Base-by-base conservation (phyloP, 1,284 basidiomycete species). In the Papiliotrema laurentii region DNA sequence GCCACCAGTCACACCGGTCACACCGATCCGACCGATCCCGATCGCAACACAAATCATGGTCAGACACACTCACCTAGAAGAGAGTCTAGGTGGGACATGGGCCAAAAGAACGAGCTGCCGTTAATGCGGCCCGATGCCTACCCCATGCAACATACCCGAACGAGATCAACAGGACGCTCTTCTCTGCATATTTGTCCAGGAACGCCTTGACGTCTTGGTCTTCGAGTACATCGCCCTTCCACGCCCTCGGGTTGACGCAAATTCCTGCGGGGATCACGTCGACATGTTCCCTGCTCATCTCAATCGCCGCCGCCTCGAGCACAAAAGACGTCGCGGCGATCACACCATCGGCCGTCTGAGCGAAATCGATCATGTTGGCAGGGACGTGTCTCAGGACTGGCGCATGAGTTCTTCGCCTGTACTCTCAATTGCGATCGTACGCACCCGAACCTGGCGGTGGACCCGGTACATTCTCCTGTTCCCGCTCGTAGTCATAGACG, bases 401-500 rank as follows among this genome's bases (percentile, higher is more conserved):
- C 34, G 16, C 5, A 16, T 35, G 16, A 35, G 25, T 9, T 5
- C 5, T 16, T 16, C 5, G 4, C 7, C 19, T 22, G n/a, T n/a
- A n/a, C n/a, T n/a, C n/a, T n/a, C n/a, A n/a, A n/a, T n/a, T n/a
- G n/a, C n/a, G n/a, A n/a, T n/a, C n/a, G n/a, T n/a, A n/a, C n/a
- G n/a, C n/a, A n/a, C n/a, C n/a, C n/a, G n/a, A n/a, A n/a, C n/a
- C n/a, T n/a, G n/a, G n/a, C n/a, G n/a, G n/a, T n/a, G 38, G 5
- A 9, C 6, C 16, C 16, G 38, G 38, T 5, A 45, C 31, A 22
- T 5, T 22, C 11, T 18, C 28, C 43, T 5, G 9, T 21, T 45
- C 43, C 3, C 43, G 43, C 43, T 45, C 43, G 43, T 45, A 45
- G 31, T 45, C 43, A n/a, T 45, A 45, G 30, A 45, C 35, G 27